Evolutionary conservation across 192 early-diverging fungal species (phyloP).

Genomic region (Gamsiella multidivaricata): DNA sequence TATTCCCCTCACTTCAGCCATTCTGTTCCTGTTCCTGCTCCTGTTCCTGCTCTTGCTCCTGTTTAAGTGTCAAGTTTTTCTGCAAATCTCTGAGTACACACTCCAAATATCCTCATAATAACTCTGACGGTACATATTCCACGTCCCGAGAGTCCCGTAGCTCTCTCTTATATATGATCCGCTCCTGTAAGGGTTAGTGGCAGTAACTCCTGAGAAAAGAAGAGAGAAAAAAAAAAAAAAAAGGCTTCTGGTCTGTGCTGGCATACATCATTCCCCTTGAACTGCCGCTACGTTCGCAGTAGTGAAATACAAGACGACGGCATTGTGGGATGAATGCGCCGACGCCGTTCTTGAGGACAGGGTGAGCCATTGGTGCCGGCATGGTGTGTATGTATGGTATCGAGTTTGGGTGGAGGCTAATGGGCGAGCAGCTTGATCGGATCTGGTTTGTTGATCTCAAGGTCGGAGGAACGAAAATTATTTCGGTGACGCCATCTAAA

Average conservation of each 20-base stretch:
- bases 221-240: background rate
- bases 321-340: conserved; percentile 81
- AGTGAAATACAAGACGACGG: conserved; percentile 82
- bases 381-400: conserved; percentile 10
- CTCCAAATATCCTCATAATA: no score
- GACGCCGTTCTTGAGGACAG: conserved; percentile 73
- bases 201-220: conserved; percentile 1
- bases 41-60: background rate
- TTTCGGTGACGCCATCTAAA: no score
- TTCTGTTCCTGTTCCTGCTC: background rate
- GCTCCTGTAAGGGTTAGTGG: no score
- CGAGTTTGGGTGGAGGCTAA: background rate
- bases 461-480: no score
- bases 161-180: no score
- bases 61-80: no score
- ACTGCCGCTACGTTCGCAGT: conserved; percentile 85
- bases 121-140: no score
- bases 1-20: background rate
- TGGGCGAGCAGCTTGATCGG: background rate
- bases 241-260: no score
- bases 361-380: conserved; percentile 39
- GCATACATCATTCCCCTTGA: conserved; percentile 80
- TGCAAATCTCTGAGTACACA: background rate
- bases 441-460: background rate
- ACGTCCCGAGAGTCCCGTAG: no score